Conservation (phyloP, 306 rosid genomes). For the Herpetospermum pedunculosum region DNA sequence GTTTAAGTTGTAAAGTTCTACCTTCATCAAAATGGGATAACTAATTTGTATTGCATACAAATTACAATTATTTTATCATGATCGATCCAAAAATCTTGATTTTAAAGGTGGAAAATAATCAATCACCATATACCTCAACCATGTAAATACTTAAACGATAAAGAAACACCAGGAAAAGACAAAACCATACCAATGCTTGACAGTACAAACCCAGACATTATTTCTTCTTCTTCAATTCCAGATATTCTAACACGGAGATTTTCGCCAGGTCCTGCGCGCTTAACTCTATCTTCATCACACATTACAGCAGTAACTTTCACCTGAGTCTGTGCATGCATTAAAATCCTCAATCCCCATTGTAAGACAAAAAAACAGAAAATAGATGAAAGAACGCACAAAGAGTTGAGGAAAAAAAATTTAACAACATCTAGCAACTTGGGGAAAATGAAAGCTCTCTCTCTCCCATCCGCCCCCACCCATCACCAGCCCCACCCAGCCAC, state of each 20-base stretch:
- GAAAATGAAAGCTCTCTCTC: too few species aligned
- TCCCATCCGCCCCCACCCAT: too few species aligned
- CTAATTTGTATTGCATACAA: background rate
- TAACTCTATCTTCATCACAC: slow-evolving; percentile 62
- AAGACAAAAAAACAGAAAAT: background rate
- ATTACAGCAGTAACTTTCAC: slow-evolving; percentile 62
- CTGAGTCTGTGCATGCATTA: slow-evolving; percentile 34
- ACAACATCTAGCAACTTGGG: too few species aligned
- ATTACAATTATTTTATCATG: background rate
- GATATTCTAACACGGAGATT: slow-evolving; percentile 78
- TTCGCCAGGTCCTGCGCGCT: slow-evolving; percentile 96
- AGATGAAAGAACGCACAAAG: background rate
- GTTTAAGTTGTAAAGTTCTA: background rate
- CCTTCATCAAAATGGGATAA: background rate
- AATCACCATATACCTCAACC: background rate
- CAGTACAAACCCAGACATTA: slow-evolving; percentile 64
- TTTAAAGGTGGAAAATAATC: background rate
- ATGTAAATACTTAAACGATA: background rate
- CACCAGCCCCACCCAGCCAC: too few species aligned
- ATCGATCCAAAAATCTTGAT: background rate
- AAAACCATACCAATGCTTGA: slow-evolving; percentile 61
- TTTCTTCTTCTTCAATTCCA: slow-evolving; percentile 81
- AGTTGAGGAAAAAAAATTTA: too few species aligned
- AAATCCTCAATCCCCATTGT: slow-evolving; percentile 8
- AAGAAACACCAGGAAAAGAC: background rate